Evolutionary conservation across 2,329 filamentous ascomycete species (phyloP), one percentile per base, ranked within the genome.

Genomic region (Xylaria arbuscula): DNA sequence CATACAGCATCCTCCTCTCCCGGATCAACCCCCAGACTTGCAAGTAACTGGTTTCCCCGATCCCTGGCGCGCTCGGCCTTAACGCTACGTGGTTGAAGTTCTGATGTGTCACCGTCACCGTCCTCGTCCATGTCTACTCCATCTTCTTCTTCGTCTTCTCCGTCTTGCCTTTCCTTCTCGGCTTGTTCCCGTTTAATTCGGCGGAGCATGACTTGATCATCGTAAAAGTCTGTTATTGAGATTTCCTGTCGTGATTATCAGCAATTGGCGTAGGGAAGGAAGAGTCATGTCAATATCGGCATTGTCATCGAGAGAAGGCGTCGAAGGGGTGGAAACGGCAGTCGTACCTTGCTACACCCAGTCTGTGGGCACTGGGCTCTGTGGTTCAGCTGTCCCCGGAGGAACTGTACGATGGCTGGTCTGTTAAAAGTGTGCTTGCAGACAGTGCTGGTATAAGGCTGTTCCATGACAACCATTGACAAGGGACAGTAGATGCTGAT

Each of bases 361-460:
- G 86, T 80, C 66, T 89, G 85, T 0, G 91, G 91, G 76, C 92
- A 94, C 62, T 86, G 82, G 0, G 87, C 82, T 59, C 77, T 78
- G 54, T 69, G 73, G 64, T 72, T 80, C 61, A 59, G 74, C 67
- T 72, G 75, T n/a, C 54, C 57, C 24, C 72, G 69, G 63, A 84
- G 84, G 77, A 83, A 90, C 51, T 88, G 85, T 28, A 87, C 66
- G 47, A 94, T 90, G 0, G 88, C 87, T 1, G 77, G 75, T 77
- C 88, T 90, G 76, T 94, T 90, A 76, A 93, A 94, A 0, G 87
- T 89, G 77, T 94, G 92, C 64, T 87, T 89, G 81, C 92, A 94
- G 71, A 87, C 87, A 15, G 77, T 81, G 73, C 88, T 92, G 64
- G 87, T 92, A 74, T 88, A 89, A 0, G 92, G 92, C 61, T 93